These are phyloP conservation scores for Penicillium sp. DNA, from an alignment of 2,329 filamentous ascomycete species.

Conservation along the genomic window DNA sequence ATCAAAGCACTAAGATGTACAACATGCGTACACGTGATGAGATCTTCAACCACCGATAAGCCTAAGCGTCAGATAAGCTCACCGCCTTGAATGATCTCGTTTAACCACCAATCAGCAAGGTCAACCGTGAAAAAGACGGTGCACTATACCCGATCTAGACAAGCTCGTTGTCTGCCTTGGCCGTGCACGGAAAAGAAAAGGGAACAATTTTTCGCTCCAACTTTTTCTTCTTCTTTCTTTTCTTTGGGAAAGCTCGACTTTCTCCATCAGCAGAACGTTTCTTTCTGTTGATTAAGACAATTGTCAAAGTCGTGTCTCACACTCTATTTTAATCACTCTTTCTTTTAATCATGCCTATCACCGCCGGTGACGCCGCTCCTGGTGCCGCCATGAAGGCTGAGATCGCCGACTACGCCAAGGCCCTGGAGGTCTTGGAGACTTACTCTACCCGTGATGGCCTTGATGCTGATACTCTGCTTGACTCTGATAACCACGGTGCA, in stretches of 20 bases:
- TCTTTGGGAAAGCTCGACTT: conserved; percentile 59
- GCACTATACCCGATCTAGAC: conserved; percentile 25
- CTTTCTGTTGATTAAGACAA: conserved; percentile 45
- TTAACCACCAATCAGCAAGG: conserved; percentile 31
- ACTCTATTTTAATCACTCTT: conserved; percentile 32
- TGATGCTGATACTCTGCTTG: conserved; percentile 78
- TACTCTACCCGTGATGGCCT: conserved; percentile 83
- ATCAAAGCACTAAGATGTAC: no score
- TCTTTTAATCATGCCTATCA: conserved; percentile 61
- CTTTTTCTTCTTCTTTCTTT: conserved; percentile 48
- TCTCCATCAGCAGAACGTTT: conserved; percentile 58
- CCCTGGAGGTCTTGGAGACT: conserved; percentile 75
- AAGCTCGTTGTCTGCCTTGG: conserved; percentile 17
- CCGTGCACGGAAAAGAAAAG: conserved; percentile 32
- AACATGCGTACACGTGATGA: background rate
- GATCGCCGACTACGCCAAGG: conserved; percentile 71
- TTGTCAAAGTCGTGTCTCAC: conserved; percentile 20
- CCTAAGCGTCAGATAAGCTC: conserved; percentile 9
- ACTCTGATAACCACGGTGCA: conserved; percentile 88
- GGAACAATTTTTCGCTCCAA: conserved; percentile 31
- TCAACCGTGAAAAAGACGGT: conserved; percentile 1
- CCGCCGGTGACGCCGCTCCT: conserved; percentile 60
- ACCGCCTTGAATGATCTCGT: conserved; percentile 31
- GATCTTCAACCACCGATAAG: background rate
- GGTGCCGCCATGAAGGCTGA: conserved; percentile 51